Percentiles rank a stretch among this genome's conserved stretches.
Evolutionary conservation across 2,329 filamentous ascomycete genomes (phyloP).

Genomic region (Neonectria coccinea): DNA sequence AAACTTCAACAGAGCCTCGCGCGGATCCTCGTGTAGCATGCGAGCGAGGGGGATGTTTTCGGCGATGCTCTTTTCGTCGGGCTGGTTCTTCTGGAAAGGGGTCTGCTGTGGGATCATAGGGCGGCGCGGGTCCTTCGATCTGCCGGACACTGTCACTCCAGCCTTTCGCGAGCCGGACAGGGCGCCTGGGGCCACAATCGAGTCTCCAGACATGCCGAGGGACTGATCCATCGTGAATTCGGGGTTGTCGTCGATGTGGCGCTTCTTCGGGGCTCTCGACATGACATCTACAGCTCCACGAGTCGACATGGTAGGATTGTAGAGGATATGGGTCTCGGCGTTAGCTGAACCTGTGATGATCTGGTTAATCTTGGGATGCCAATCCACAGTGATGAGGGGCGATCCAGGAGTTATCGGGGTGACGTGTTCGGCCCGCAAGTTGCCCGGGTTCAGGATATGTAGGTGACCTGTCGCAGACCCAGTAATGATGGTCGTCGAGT

Average conservation of each 20-base stretch:
- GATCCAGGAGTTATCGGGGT: slow-evolving; percentile 90
- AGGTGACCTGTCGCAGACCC: slow-evolving; percentile 88
- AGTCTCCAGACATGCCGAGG: slow-evolving; percentile 84
- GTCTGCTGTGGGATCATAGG: slow-evolving; percentile 88
- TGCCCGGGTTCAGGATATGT: slow-evolving; percentile 93
- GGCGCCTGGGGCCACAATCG: slow-evolving; percentile 78
- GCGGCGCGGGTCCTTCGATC: slow-evolving; percentile 80
- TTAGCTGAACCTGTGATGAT: slow-evolving; percentile 95
- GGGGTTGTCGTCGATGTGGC: slow-evolving; percentile 94
- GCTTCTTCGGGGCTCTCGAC: slow-evolving; percentile 92
- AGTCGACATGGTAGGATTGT: slow-evolving; percentile 84
- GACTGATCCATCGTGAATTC: slow-evolving; percentile 86
- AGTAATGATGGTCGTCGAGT: slow-evolving; percentile 85
- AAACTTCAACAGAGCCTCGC: slow-evolving; percentile 94
- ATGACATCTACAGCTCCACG: slow-evolving; percentile 90
- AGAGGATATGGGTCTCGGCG: slow-evolving; percentile 88
- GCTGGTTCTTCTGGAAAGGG: slow-evolving; percentile 90
- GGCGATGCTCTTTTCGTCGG: slow-evolving; percentile 89
- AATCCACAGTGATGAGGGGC: slow-evolving; percentile 84
- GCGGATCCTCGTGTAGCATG: slow-evolving; percentile 96
- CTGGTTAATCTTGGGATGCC: slow-evolving; percentile 96
- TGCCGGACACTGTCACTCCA: slow-evolving; percentile 82
- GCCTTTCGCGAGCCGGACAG: slow-evolving; percentile 65
- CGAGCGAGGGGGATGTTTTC: slow-evolving; percentile 89
- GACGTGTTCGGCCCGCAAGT: slow-evolving; percentile 83